phyloP scores from a whole-genome alignment of 108 stramenopile species.

The Parietichytrium sp. region DNA sequence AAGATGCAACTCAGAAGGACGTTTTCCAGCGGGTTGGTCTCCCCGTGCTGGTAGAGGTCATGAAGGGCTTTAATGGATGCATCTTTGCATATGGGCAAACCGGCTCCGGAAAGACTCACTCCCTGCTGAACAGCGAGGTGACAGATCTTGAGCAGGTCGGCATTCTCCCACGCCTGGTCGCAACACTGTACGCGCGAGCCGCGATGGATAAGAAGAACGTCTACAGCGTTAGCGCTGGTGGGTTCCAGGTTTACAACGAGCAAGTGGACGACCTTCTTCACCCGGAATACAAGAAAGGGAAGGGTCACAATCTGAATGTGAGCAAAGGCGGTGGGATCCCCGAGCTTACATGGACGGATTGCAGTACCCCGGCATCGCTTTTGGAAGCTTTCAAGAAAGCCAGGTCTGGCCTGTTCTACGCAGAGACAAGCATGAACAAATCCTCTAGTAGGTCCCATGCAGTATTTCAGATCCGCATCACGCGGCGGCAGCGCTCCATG shows the following conservation, averaged over 20 bases:
- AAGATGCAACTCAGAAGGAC: constrained; percentile 15
- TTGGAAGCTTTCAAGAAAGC: background rate
- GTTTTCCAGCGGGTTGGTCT: constrained; percentile 39
- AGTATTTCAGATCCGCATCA: constrained; percentile 37
- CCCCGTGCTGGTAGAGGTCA: constrained; percentile 1
- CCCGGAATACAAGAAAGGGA: background rate
- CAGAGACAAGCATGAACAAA: constrained; percentile 49
- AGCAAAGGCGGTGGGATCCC: constrained; percentile 34
- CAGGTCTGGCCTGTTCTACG: background rate
- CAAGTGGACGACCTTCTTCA: constrained; percentile 45
- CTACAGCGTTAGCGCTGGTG: background rate
- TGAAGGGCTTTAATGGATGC: constrained; percentile 46
- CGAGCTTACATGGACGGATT: background rate
- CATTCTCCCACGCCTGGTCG: constrained; percentile 23
- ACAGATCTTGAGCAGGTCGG: constrained; percentile 11
- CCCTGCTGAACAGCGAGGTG: constrained; percentile 36
- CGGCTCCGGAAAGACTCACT: constrained; percentile 46
- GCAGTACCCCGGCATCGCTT: background rate
- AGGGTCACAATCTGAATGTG: constrained; percentile 22
- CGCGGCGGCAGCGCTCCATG: background rate
- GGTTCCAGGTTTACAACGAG: constrained; percentile 51
- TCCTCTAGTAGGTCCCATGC: constrained; percentile 41
- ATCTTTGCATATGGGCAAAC: constrained; percentile 52
- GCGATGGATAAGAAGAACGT: background rate
- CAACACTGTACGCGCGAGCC: constrained; percentile 1